phyloP scores from a whole-genome alignment of 768 basidiomycete genomes.

The Heimioporus sp. region DNA sequence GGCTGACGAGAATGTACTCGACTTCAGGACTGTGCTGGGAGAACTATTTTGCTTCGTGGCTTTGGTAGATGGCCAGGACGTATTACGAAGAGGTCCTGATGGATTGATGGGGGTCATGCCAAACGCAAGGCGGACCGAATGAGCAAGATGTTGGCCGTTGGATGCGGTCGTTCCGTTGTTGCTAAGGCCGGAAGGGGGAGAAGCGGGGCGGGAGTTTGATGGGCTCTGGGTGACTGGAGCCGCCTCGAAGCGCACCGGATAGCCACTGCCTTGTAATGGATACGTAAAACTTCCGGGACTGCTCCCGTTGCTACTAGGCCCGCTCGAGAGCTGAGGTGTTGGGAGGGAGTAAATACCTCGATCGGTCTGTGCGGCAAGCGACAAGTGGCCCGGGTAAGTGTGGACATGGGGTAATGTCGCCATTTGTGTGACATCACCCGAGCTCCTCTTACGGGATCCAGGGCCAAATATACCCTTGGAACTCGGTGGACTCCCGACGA shows the following conservation, averaged over 20 bases:
- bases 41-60: conserved; percentile 9
- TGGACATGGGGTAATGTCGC: conserved; percentile 29
- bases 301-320: conserved; percentile 62
- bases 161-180: conserved; percentile 25
- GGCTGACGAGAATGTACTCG: conserved; percentile 14
- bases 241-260: conserved; percentile 21
- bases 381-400: conserved; percentile 33
- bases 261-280: conserved; percentile 24
- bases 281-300: conserved; percentile 55
- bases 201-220: conserved; percentile 58
- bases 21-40: conserved; percentile 2
- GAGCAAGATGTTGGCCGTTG: conserved; percentile 68
- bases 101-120: conserved; percentile 84
- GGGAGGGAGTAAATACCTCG: conserved; percentile 36
- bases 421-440: conserved; percentile 30
- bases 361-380: conserved; percentile 26
- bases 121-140: conserved; percentile 84
- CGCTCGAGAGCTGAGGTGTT: conserved; percentile 64
- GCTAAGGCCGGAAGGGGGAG: conserved; percentile 44
- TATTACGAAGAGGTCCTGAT: conserved; percentile 33
- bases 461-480: conserved; percentile 27
- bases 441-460: conserved; percentile 28
- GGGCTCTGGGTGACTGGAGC: conserved; percentile 40
- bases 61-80: conserved; percentile 36
- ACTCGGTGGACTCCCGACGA: conserved; percentile 38